phyloP scores from a whole-genome alignment of 2,329 filamentous ascomycete species.

The Stagonosporopsis cucurbitacearum region DNA sequence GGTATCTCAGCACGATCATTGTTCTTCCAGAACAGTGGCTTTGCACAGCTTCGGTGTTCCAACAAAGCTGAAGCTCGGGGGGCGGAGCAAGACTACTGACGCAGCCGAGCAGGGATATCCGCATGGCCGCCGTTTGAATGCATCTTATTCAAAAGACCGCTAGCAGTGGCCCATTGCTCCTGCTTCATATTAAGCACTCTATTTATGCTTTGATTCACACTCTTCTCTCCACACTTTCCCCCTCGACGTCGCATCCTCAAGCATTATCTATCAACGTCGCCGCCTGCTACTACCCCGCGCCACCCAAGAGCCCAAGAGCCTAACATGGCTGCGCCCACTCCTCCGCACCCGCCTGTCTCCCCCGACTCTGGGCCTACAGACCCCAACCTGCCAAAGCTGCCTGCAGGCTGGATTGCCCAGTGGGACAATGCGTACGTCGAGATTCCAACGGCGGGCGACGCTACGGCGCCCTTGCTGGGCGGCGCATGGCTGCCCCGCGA shows the following conservation, averaged over 20 bases:
- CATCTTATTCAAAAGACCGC: constrained; percentile 24
- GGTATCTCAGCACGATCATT: neutral
- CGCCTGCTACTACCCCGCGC: constrained; percentile 10
- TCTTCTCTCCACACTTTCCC: neutral
- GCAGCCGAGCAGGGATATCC: constrained; percentile 14
- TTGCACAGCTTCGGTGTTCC: constrained; percentile 5
- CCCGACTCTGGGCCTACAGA: constrained; percentile 51
- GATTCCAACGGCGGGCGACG: neutral
- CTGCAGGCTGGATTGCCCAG: constrained; percentile 50
- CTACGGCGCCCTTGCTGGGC: constrained; percentile 22
- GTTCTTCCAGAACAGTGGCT: constrained; percentile 7
- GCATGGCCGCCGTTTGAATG: constrained; percentile 15
- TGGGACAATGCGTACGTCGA: constrained; percentile 47
- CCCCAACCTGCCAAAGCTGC: constrained; percentile 46
- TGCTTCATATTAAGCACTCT: constrained; percentile 14
- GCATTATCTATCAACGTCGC: constrained; percentile 13
- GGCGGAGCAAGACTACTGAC: constrained; percentile 16
- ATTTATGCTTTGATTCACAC: constrained; percentile 3
- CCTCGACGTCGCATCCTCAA: neutral
- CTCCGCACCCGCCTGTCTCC: constrained; percentile 45
- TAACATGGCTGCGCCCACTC: constrained; percentile 46
- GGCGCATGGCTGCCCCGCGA: constrained; percentile 24
- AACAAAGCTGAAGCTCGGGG: constrained; percentile 19
- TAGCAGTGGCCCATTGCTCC: constrained; percentile 22
- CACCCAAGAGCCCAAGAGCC: constrained; percentile 3